Conservation (phyloP, 2,329 filamentous ascomycete species). For the Canariomyces notabilis region DNA sequence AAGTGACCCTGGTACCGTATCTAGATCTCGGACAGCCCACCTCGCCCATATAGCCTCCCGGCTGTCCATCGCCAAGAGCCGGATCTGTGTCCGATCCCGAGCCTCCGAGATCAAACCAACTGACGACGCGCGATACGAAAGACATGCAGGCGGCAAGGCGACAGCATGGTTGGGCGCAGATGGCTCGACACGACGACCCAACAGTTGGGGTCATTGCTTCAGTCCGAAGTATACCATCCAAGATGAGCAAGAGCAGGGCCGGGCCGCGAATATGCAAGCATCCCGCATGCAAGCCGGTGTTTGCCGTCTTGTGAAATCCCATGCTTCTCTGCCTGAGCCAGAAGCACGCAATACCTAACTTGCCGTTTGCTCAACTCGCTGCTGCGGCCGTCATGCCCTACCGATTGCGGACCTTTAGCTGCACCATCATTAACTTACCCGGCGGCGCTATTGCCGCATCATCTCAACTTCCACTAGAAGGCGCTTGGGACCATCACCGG, state of each 20-base stretch:
- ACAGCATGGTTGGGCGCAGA: constrained; percentile 15
- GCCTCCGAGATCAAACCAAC: constrained; percentile 4
- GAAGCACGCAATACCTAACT: too few relatives aligned
- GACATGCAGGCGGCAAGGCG: background rate
- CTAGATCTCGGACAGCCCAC: too few relatives aligned
- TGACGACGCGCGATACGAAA: constrained; percentile 5
- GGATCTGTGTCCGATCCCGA: background rate
- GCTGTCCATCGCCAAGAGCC: background rate
- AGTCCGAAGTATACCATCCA: too few relatives aligned
- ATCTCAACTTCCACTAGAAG: background rate
- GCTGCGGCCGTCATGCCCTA: background rate
- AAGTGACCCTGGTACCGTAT: too few relatives aligned
- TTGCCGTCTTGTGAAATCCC: too few relatives aligned
- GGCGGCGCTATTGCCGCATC: background rate
- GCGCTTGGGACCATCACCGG: background rate
- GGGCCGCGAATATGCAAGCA: constrained; percentile 10
- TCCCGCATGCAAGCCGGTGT: constrained; percentile 7
- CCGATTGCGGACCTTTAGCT: constrained; percentile 3
- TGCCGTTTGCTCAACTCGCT: background rate
- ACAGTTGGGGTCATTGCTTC: constrained; percentile 8
- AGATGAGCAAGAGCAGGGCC: too few relatives aligned
- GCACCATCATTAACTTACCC: background rate
- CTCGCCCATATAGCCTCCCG: background rate
- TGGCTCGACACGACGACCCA: constrained; percentile 12
- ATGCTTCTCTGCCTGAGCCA: too few relatives aligned